Percentiles rank a stretch among this genome's conserved stretches.
Evolutionary conservation across 257 asterid species (phyloP).

Genomic region (Jasminum sambac): DNA sequence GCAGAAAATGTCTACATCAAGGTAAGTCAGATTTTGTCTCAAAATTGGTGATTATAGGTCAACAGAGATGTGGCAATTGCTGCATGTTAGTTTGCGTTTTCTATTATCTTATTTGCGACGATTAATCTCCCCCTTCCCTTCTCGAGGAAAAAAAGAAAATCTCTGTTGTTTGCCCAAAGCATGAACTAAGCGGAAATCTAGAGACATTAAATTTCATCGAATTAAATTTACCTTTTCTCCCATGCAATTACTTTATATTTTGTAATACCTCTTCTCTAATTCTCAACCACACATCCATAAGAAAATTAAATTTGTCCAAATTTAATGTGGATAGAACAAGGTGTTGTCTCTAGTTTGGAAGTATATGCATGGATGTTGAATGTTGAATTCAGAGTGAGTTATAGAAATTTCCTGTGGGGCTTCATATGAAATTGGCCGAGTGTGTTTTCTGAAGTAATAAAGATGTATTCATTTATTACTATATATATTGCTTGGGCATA

Average conservation of each 20-base stretch:
- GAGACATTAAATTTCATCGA: no score
- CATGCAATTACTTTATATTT: no score
- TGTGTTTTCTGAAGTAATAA: no score
- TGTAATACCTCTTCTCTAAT: no score
- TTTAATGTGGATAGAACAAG: no score
- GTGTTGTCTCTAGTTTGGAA: not conserved
- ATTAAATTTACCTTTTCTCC: no score
- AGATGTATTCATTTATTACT: not conserved
- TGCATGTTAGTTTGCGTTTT: constrained; percentile 4
- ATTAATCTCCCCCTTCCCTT: not conserved
- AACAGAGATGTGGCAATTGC: not conserved
- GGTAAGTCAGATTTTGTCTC: constrained; percentile 39
- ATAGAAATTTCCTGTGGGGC: not conserved
- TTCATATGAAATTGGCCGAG: not conserved
- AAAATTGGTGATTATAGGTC: not conserved
- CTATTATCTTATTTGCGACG: not conserved
- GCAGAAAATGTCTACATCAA: constrained; percentile 93
- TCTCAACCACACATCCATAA: no score
- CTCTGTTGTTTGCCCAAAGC: not conserved
- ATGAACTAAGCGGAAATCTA: not conserved
- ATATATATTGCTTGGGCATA: not conserved
- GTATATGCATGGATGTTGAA: not conserved
- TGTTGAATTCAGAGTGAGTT: not conserved
- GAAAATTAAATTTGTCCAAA: no score
- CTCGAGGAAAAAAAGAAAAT: not conserved